Evolutionary conservation across 352 stramenopile species (phyloP).

Genomic region (Globisporangium sylvaticum): DNA sequence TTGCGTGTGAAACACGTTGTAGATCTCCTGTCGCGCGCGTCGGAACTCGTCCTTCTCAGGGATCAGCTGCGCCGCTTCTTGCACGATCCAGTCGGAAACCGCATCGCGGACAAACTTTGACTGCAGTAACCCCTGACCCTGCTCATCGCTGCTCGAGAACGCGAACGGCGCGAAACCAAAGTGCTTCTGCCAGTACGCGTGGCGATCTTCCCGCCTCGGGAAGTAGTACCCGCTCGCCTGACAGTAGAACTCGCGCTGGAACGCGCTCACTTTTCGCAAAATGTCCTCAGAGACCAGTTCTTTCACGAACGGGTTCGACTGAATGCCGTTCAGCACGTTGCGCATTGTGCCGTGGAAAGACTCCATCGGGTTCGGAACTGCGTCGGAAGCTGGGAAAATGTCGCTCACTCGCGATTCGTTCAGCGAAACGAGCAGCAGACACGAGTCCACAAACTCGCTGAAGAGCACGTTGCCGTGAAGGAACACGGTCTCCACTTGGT

Average conservation of each 20-base stretch:
- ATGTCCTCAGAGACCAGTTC: slow-evolving; percentile 57
- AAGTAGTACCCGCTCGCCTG: slow-evolving; percentile 78
- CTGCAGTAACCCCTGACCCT: slow-evolving; percentile 19
- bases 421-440: slow-evolving; percentile 46
- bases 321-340: slow-evolving; percentile 64
- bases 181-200: slow-evolving; percentile 57
- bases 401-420: slow-evolving; percentile 32
- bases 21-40: slow-evolving; percentile 58
- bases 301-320: slow-evolving; percentile 62
- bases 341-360: slow-evolving; percentile 72
- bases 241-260: slow-evolving; percentile 68
- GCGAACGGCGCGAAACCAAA: slow-evolving; percentile 56
- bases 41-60: slow-evolving; percentile 60
- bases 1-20: slow-evolving; percentile 54
- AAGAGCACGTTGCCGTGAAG: slow-evolving; percentile 61
- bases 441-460: slow-evolving; percentile 51
- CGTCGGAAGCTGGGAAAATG: slow-evolving; percentile 47
- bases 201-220: slow-evolving; percentile 31
- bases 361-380: slow-evolving; percentile 64
- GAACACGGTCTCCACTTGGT: slow-evolving; percentile 76
- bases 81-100: slow-evolving; percentile 49
- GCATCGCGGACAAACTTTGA: slow-evolving; percentile 39
- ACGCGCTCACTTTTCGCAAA: slow-evolving; percentile 48
- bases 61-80: slow-evolving; percentile 52
- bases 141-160: not conserved